Base-by-base conservation (phyloP, 192 early-diverging fungal species). In the Gonapodya prolifera region DNA sequence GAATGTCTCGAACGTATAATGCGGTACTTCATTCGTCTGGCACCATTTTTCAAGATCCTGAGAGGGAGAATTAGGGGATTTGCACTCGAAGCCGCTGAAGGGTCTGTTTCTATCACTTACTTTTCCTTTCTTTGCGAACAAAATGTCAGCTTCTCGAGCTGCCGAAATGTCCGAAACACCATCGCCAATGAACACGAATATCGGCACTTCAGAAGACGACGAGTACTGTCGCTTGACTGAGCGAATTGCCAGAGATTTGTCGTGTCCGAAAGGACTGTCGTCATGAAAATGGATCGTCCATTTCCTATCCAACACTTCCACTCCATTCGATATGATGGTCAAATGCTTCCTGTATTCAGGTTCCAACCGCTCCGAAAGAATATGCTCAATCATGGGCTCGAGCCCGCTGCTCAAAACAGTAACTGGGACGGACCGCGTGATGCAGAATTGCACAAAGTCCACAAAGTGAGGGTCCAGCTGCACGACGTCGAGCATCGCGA, bases 141-240 rank as follows among this genome's bases (percentile, higher is more conserved):
- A 80, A 28, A 91, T 69, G 70, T 94, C 92, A 0, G 91, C 91
- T 31, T 92, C 87, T n/a, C 84, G 80, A 18, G 93, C 92, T 30
- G 91, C 93, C 13, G 87, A 88, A 30, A 94, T 83, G 78, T 94
- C 93, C 0, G 87, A 89, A 17, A 94, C 86, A 69, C 93, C 92
- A 80, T 94, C 93, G 1, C 93, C 93, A 61, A 91, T 87, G 80
- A 93, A 94, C 1, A 94, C 82, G 76, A 92, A 83, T 13, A 86
- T 31, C 8, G 85, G 84, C 78, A 77, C 79, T 31, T 77, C 29
- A 17, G 35, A 36, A 35, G 32, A 82, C 17, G 78, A 70, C 30
- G 0, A 70, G 75, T 75, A 32, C 28, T 29, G 70, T 30, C 1
- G 28, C 1, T 83, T 76, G 0, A 34, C 32, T 35, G 79, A 34